A percentile compares a stretch with the other conserved stretches of the same genome.
phyloP scores from a whole-genome alignment of 2,329 filamentous ascomycete species.

The Orbilia blumenaviensis region DNA sequence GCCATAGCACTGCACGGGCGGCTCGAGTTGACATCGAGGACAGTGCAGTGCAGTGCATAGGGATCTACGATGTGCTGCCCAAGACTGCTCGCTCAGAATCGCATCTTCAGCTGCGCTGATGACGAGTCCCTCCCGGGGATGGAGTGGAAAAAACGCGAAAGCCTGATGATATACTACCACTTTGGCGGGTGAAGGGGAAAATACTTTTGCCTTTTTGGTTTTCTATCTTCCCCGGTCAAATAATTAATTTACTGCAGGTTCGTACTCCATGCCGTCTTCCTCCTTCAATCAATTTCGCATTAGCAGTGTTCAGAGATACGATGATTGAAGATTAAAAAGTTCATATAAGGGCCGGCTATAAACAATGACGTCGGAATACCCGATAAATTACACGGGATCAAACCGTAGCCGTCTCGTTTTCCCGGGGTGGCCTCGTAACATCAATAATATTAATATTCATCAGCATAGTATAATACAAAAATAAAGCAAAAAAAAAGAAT shows the following conservation, averaged over 20 bases:
- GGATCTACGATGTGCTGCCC: neutral
- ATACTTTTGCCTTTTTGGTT: no score
- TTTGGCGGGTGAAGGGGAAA: no score
- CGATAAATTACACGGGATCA: neutral
- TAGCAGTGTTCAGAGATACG: neutral
- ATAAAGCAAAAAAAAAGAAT: no score
- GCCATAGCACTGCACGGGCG: neutral
- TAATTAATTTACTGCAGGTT: slow-evolving; percentile 3
- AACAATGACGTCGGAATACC: slow-evolving; percentile 1
- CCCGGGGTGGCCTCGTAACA: neutral
- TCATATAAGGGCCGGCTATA: neutral
- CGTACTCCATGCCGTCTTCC: neutral
- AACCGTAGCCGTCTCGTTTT: slow-evolving; percentile 1
- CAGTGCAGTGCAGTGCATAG: neutral
- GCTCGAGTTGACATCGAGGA: neutral
- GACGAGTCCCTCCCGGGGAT: neutral
- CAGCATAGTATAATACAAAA: no score
- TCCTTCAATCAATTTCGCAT: neutral
- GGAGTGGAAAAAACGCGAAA: neutral
- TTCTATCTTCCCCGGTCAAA: neutral
- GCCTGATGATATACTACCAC: no score
- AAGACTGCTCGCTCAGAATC: neutral
- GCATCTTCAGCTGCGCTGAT: neutral
- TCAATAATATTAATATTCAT: neutral
- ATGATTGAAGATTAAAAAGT: no score